phyloP scores from a whole-genome alignment of 2,329 filamentous ascomycete species.

The Penicillium crustosum region DNA sequence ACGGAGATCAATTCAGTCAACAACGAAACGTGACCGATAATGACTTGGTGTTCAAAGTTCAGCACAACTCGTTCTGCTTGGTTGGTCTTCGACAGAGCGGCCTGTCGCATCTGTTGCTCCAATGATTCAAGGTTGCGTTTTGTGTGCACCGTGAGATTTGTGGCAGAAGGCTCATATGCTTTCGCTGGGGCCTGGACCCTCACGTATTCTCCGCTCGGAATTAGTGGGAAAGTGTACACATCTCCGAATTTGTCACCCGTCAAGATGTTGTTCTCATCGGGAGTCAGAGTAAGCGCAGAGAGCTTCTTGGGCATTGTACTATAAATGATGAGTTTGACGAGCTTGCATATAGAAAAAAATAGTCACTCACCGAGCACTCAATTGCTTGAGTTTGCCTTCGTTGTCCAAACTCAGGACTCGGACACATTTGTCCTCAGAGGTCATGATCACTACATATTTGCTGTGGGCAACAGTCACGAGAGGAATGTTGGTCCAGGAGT shows the following conservation, averaged over 20 bases:
- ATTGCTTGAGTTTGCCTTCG: slow-evolving; percentile 60
- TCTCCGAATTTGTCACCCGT: slow-evolving; percentile 96
- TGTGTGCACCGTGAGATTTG: slow-evolving; percentile 61
- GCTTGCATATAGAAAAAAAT: not conserved
- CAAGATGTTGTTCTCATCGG: slow-evolving; percentile 71
- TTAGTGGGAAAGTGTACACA: slow-evolving; percentile 81
- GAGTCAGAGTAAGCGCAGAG: slow-evolving; percentile 69
- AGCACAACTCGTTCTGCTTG: slow-evolving; percentile 50
- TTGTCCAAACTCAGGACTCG: slow-evolving; percentile 73
- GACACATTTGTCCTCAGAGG: slow-evolving; percentile 87
- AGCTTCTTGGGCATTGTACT: slow-evolving; percentile 89
- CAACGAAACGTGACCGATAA: slow-evolving; percentile 94
- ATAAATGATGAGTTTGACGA: slow-evolving; percentile 13
- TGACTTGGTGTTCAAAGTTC: slow-evolving; percentile 70
- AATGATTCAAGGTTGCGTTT: slow-evolving; percentile 59
- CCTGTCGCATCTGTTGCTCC: slow-evolving; percentile 55
- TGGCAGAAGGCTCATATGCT: slow-evolving; percentile 54
- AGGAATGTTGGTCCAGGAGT: slow-evolving; percentile 61
- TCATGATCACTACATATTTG: slow-evolving; percentile 71
- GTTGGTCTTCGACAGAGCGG: slow-evolving; percentile 41
- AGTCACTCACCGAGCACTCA: slow-evolving; percentile 67
- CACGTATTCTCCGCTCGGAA: slow-evolving; percentile 46
- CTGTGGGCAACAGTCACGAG: slow-evolving; percentile 62
- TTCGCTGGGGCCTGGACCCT: slow-evolving; percentile 30
- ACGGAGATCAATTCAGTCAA: slow-evolving; percentile 71